A percentile compares a stretch with the other conserved stretches of the same genome.
These are phyloP conservation scores for Trichomonas gallinae DNA, from an alignment of 208 protist genomes.

Conservation along the genomic window DNA sequence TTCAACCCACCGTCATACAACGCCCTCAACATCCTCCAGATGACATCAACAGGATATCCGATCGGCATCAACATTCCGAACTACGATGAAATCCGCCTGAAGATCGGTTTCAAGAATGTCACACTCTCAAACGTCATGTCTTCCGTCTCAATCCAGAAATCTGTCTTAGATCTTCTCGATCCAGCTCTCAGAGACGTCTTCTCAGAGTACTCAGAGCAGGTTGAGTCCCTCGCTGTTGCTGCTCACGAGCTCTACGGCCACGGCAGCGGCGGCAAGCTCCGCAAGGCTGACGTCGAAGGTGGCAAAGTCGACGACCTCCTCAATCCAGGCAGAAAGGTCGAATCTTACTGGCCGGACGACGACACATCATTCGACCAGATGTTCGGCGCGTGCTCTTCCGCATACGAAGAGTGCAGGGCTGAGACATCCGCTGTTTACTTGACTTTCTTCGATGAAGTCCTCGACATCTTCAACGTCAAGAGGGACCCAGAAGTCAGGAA, in stretches of 20 bases:
- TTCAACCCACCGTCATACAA: conserved; percentile 38
- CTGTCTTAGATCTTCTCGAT: background rate
- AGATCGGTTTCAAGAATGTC: conserved; percentile 41
- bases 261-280: conserved; percentile 27
- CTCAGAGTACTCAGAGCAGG: background rate
- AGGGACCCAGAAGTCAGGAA: background rate
- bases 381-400: conserved; percentile 26
- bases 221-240: conserved; percentile 30
- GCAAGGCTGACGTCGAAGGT: background rate
- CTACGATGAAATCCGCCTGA: conserved; percentile 38
- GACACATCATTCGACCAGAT: conserved; percentile 28
- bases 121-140: conserved; percentile 35
- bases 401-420: conserved; percentile 39
- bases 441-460: conserved; percentile 1
- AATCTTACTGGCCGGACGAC: conserved; percentile 29
- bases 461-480: conserved; percentile 29
- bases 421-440: conserved; percentile 33
- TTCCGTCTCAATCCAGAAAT: background rate
- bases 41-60: conserved; percentile 31
- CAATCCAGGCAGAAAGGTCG: background rate
- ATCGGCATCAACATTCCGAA: conserved; percentile 46
- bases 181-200: background rate
- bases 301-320: background rate
- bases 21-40: conserved; percentile 34
- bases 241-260: conserved; percentile 42